A percentile compares a stretch with the other conserved stretches of the same genome.
phyloP scores from a whole-genome alignment of 2,329 filamentous ascomycete genomes.

The Dendryphion nanum region DNA sequence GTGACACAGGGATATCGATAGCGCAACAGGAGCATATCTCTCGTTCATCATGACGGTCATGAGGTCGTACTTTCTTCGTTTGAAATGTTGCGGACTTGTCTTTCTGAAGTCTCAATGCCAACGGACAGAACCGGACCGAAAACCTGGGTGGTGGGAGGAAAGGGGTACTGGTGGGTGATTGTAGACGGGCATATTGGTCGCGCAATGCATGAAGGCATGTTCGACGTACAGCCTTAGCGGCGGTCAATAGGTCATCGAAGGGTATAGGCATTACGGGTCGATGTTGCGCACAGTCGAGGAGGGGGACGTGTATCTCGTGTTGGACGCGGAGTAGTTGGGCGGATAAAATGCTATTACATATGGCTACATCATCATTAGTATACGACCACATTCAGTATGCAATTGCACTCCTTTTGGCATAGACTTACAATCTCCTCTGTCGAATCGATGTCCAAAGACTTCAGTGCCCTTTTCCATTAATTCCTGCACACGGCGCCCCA shows the following conservation, averaged over 20 bases:
- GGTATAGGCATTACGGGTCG: constrained; percentile 16
- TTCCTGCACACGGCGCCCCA: constrained; percentile 26
- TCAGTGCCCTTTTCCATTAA: constrained; percentile 27
- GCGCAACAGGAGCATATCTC: constrained; percentile 33
- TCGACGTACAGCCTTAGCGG: constrained; percentile 31
- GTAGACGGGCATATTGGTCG: constrained; percentile 27
- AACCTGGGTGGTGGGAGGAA: constrained; percentile 34
- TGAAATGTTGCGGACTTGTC: constrained; percentile 22
- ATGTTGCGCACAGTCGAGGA: constrained; percentile 27
- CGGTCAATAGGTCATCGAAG: constrained; percentile 27
- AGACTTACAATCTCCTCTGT: constrained; percentile 30
- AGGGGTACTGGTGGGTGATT: constrained; percentile 14
- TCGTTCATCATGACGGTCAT: constrained; percentile 32
- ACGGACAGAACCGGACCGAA: constrained; percentile 32
- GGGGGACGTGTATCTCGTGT: constrained; percentile 30
- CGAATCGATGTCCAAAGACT: constrained; percentile 27
- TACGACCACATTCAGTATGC: not conserved
- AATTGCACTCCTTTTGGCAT: constrained; percentile 4
- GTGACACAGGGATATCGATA: constrained; percentile 27
- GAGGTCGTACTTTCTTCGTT: constrained; percentile 23
- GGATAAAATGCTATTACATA: constrained; percentile 29
- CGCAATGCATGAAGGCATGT: constrained; percentile 28
- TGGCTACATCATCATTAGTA: constrained; percentile 25
- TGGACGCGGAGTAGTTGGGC: constrained; percentile 33
- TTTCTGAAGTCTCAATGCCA: constrained; percentile 26